Percentiles rank a stretch among this genome's conserved stretches.
phyloP scores from a whole-genome alignment of 2,329 filamentous ascomycete genomes.

The Hymenoscyphus fructigenus region DNA sequence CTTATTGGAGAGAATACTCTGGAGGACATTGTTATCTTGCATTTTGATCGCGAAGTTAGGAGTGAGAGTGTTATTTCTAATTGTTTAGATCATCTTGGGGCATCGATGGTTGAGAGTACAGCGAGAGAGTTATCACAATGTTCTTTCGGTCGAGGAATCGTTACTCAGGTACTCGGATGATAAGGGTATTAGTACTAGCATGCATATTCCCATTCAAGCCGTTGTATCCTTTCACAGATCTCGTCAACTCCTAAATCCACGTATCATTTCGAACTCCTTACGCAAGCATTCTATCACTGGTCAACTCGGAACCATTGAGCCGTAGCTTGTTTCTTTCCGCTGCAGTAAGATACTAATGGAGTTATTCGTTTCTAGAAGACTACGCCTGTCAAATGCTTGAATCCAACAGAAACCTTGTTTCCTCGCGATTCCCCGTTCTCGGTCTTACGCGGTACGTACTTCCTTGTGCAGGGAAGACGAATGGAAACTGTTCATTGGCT shows the following conservation, averaged over 20 bases:
- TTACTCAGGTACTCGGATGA: background rate
- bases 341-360: background rate
- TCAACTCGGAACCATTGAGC: background rate
- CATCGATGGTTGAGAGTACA: background rate
- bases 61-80: background rate
- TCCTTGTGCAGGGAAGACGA: background rate
- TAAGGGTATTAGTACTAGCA: background rate
- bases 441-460: background rate
- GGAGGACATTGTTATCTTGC: conserved; percentile 51
- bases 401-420: background rate
- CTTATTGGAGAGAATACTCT: conserved; percentile 57
- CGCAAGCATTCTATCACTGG: background rate
- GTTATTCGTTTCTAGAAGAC: background rate
- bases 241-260: background rate
- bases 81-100: background rate
- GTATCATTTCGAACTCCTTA: background rate
- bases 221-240: background rate
- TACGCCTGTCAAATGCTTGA: background rate
- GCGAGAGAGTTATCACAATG: background rate
- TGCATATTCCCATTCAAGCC: background rate
- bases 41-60: conserved; percentile 42
- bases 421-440: background rate
- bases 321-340: background rate
- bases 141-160: background rate
- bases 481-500: background rate